Evolutionary conservation across 371 early-diverging fungal species (phyloP), one percentile per base, ranked within the genome.

Genomic region (Amoeboaphelidium occidentale): DNA sequence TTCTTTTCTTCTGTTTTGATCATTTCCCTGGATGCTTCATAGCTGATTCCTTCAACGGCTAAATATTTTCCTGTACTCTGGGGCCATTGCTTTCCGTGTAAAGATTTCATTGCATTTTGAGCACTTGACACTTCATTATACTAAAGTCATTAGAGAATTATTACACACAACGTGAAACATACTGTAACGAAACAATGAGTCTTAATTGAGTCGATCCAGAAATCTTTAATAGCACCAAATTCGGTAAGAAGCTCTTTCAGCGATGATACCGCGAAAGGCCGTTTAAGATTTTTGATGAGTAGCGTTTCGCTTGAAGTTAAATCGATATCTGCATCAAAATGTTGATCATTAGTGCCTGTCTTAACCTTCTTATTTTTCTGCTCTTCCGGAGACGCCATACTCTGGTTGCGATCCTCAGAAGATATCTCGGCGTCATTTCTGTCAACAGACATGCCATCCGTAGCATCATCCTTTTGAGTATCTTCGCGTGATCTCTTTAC

Each of bases 201-300:
- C 49, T 82, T 81, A 59, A 86, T 81, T 25, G 66, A 67, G 59
- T 84, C 80, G 67, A 86, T 78, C 85, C 85, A 84, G 23, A 82
- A 67, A 43, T 68, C 65, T 25, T 73, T 72, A 1, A 76, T 57
- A 17, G 60, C 65, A 10, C 85, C 85, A 52, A 65, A 76, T 56
- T 71, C 62, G 17, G 57, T 61, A 27, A 84, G 63, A 47, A 78
- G 55, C 46, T 75, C 71, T 51, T 73, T 66, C 39, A 81, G 69
- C 32, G 66, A 59, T 27, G 58, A 58, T n/a, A 71, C 53, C 13
- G 72, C 76, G 47, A 86, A 55, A 2, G 86, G 86, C 14, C 86
- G 68, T 32, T 74, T 70, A 51, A 86, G 74, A 49, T 82, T 79
- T 45, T 75, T 78, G 43, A 84, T 73, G 42, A 48, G 17, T 23